These are phyloP conservation scores for Saccharomycopsis sp. DNA, from an alignment of 805 yeast genomes.

Conservation along the genomic window DNA sequence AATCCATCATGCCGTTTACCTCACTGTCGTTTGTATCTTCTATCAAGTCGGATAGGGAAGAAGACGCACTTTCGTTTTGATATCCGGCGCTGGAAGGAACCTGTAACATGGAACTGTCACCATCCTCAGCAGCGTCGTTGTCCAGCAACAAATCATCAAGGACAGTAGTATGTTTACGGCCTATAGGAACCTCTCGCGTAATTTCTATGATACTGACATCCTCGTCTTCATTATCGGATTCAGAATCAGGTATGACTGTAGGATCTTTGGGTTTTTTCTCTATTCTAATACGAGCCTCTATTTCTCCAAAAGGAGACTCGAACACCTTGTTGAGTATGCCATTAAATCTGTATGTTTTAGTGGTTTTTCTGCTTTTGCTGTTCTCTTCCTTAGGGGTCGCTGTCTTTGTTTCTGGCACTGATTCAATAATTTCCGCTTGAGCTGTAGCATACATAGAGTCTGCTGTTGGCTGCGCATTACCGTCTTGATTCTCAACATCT, in stretches of 20 bases:
- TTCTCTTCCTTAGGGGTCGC: background rate
- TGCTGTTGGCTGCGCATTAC: background rate
- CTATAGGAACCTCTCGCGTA: constrained; percentile 4
- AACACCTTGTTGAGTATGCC: constrained; percentile 10
- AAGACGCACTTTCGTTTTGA: constrained; percentile 1
- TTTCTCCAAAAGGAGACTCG: constrained; percentile 20
- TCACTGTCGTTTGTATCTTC: constrained; percentile 1
- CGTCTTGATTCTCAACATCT: background rate
- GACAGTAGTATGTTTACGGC: background rate
- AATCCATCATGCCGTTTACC: background rate
- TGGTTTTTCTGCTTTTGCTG: constrained; percentile 4
- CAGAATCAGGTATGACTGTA: constrained; percentile 14
- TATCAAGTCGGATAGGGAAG: background rate
- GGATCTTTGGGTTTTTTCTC: constrained; percentile 3
- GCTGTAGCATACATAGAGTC: background rate
- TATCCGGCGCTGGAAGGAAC: constrained; percentile 15
- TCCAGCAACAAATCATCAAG: background rate
- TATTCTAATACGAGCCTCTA: constrained; percentile 20
- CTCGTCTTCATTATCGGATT: constrained; percentile 16
- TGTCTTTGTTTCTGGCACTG: background rate
- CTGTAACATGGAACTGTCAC: constrained; percentile 12
- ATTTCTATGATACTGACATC: constrained; percentile 20
- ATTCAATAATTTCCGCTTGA: background rate
- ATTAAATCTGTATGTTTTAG: constrained; percentile 19
- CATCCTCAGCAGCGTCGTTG: background rate